Base-by-base conservation (phyloP, 345 rosid genomes). In the Moringa oleifera region DNA sequence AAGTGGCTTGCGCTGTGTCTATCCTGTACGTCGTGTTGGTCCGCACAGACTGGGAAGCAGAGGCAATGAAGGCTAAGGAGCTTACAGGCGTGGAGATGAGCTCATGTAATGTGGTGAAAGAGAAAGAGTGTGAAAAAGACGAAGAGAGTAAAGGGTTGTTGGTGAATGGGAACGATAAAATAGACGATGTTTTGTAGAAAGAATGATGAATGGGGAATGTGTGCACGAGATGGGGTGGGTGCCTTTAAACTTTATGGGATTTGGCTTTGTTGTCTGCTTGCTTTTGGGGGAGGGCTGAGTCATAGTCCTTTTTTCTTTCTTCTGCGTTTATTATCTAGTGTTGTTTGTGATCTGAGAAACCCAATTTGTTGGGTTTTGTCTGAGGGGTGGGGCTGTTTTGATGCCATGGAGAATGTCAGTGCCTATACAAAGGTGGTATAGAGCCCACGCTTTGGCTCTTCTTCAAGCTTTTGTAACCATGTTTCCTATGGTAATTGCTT, bases 1-100 rank as follows among this genome's bases (percentile, higher is more conserved):
- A 93, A 75, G 83, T 76, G 13, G 99, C 95, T 2, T 94, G 99
- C 7, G 95, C 59, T 0, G 62, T 82, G 60, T 94, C 92, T 0
- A 72, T 94, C 46, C 76, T 94, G 13, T 89, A 83, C 56, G 82
- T 72, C 12, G 83, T 93, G 62, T 62, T 87, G 80, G 74, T 62
- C 0, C 63, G 78, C 31, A 90, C 96, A 0, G 94, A 93, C 52
- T 93, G 99, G 99, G 97, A 90, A 62, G 84, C 72, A 0, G 99
- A 93, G 76, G 96, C 92, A 8, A 47, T 73, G 54, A 85, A 72
- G 71, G 94, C 97, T 0, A 87, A 57, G 84, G 80, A 82, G 58
- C 71, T 85, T 9, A 77, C 86, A 0, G 95, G 76, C 71, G 55
- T 83, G 65, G 86, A 74, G 52, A 68, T 82, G 79, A 64, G 72